Evolutionary conservation across 768 basidiomycete species (phyloP).

Genomic region (Mycena maculata): DNA sequence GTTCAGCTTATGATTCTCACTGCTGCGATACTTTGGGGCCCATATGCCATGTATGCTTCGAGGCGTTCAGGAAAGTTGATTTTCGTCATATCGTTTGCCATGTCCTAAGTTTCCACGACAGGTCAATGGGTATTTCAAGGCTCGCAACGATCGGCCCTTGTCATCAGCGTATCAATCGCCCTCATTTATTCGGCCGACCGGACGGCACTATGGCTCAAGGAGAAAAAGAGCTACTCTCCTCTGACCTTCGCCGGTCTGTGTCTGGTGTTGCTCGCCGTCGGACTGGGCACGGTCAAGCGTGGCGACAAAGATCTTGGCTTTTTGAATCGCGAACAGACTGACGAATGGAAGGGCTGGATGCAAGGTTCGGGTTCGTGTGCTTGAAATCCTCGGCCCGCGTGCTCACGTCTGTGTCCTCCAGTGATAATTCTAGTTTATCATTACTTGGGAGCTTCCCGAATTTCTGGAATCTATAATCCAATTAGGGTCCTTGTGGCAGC

Average conservation of each 20-base stretch:
- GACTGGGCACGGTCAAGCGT: constrained; percentile 73
- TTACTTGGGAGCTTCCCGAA: constrained; percentile 88
- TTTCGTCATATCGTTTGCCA: not conserved
- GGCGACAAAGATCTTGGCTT: constrained; percentile 89
- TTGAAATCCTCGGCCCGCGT: not conserved
- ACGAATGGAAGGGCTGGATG: constrained; percentile 99
- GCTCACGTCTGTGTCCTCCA: constrained; percentile 42
- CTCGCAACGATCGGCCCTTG: constrained; percentile 59
- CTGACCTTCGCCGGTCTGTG: constrained; percentile 75
- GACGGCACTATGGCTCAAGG: constrained; percentile 89
- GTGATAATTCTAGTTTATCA: constrained; percentile 94
- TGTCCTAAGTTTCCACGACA: constrained; percentile 8
- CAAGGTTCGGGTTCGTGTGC: constrained; percentile 68
- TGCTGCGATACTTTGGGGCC: constrained; percentile 62
- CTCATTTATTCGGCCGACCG: constrained; percentile 85
- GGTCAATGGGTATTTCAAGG: constrained; percentile 43
- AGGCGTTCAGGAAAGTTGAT: no score
- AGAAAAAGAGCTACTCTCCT: constrained; percentile 84
- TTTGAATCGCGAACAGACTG: constrained; percentile 91
- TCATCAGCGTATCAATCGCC: constrained; percentile 75
- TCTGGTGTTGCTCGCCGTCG: constrained; percentile 63
- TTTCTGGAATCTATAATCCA: constrained; percentile 94
- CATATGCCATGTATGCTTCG: constrained; percentile 49
- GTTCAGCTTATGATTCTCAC: constrained; percentile 67
- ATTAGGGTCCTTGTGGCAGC: constrained; percentile 89